Base-by-base conservation (phyloP, 257 asterid genomes). In the Knoxia roxburghii region DNA sequence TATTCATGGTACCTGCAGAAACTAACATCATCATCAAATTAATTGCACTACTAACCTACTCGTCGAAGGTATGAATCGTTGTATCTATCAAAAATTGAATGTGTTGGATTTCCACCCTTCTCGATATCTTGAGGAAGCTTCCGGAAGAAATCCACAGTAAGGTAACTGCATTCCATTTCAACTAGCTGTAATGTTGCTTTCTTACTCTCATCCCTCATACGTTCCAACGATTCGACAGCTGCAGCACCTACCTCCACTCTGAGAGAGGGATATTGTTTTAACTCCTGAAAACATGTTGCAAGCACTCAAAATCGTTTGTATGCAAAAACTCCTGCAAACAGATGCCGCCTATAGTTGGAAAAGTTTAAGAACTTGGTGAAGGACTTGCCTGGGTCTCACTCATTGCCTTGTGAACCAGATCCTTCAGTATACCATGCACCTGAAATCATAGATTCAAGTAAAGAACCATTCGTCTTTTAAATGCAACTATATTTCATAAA, bases 41-140 rank as follows among this genome's bases (percentile, higher is more conserved):
- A 49, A 20, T 73, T 53, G 43, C 41, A 71, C 37, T 24, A 60
- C 90, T 80, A 69, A 90, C 99, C 98, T 56, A 94, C 82, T 78
- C 96, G 80, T 15, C 99, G 86, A 48, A 94, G 96, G 79, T 94
- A 94, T 3, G 94, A 79, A 70, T 94, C 99, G 64, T 94, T 90
- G 73, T 94, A 94, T 83, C 99, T 78, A 51, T 94, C 99, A 46
- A 94, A 94, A 74, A 90, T 86, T 55, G 99, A 94, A 74, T 90
- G 97, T 39, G 99, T 88, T 50, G 99, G 99, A 69, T 94, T 94
- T 70, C 99, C 98, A 61, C 99, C 99, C 91, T 94, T 90, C 84
- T 94, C 99, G 18, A 84, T 86, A 83, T 94, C 99, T 73, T 94
- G 99, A 64, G 99, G 99, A 78, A 94, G 97, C 80, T 94, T 94